Base-by-base conservation (phyloP, 1,139 yeast genomes). In the Geotrichum klebahnii region DNA sequence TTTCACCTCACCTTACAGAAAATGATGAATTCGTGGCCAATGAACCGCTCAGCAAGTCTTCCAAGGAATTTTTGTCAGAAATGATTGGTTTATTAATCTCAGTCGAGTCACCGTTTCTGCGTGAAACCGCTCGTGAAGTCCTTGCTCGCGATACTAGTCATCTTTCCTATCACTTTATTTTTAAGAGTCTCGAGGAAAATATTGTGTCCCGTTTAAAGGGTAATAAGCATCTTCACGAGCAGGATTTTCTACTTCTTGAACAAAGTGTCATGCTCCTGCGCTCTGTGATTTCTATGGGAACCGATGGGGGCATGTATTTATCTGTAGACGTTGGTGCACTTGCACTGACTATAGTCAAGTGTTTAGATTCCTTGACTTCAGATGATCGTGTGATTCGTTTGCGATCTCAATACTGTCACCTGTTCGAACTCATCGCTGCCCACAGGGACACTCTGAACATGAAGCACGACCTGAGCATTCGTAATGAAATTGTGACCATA, bases 401-500 rank as follows among this genome's bases (percentile, higher is more conserved):
- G 36, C 77, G 79, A 53, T 75, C 82, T 50, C 73, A 83, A 51
- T 74, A 81, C 59, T 80, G 86, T 51, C 77, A 79, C 56, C 67
- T 82, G 56, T 71, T 75, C 5, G 72, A 73, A 34, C 73, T 76
- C 1, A 69, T 82, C 40, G 83, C 82, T 50, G 63, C 44, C 70
- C 80, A 58, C 45, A 57, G 56, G 33, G 67, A 62, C 38, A 55
- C 61, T 1, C 48, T 65, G 35, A 61, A 62, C 42, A 57, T 63
- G 53, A 68, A 73, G 38, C 88, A 90, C 38, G 84, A 82, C 35
- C 75, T 75, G 56, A 72, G 72, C 46, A 58, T 77, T n/a, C 78
- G 92, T 58, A 86, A 85, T 61, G 68, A 68, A 44, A 78, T 80
- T 66, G 79, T 88, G 3, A 76, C 80, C 56, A 65, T 76, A 6